Base-by-base conservation (phyloP, 768 basidiomycete genomes). In the Mycena haematopus region DNA sequence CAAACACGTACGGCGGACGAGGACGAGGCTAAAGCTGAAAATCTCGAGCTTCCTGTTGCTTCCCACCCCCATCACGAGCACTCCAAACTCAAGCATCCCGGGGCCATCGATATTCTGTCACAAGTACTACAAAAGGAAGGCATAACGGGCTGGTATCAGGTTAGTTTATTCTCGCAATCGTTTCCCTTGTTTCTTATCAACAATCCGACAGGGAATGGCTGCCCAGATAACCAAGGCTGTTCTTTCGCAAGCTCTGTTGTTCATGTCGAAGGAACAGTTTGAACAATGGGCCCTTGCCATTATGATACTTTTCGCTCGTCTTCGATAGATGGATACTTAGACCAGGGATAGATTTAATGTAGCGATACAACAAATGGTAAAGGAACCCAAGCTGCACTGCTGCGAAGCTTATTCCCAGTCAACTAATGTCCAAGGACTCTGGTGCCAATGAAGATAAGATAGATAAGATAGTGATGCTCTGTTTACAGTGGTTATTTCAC, bases 211-310 rank as follows among this genome's bases (percentile, higher is more conserved):
- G 90, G 97, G 97, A 13, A 96, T 99, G 92, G 83, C 90, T 67
- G 96, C 97, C 0, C 97, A 99, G 75, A 95, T 99, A 60, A 83
- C 87, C 53, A 99, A 99, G 75, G 97, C 96, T 0, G 96, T 98
- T 14, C 77, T 99, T 15, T 92, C 94, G 9, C 97, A 99, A 75
- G 96, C 95, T 2, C 81, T 99, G 66, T 78, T 99, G 56, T 99
- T 99, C 81, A 91, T 96, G 80, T 93, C 95, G 66, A 99, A 99
- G 77, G 96, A 98, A 71, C 92, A 95, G 71, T 96, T 99, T 70
- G 97, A 99, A 73, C 86, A 85, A 5, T 96, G 91, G 85, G 89
- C 93, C 1, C 78, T 94, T 57, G 76, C 82, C 14, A 83, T 95
- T 62, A 87, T 93, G 81, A 74, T 87, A 24, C 62, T 89, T 44